Conservation (phyloP, 2,329 filamentous ascomycete species). For the Botrytis deweyae region DNA sequence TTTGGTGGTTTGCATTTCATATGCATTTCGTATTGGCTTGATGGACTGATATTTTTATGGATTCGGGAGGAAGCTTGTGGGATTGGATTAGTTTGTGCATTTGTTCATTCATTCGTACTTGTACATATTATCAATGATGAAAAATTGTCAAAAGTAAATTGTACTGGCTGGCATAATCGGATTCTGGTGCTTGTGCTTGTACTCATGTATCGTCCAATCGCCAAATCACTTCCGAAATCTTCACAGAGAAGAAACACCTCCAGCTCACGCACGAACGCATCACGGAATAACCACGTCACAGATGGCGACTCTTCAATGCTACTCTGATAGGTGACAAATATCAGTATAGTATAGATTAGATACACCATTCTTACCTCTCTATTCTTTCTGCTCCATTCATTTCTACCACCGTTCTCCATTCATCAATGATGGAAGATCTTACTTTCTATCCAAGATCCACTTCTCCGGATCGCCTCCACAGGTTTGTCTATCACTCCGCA, state of each 20-base stretch:
- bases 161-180: neutral
- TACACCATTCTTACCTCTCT: neutral
- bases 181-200: neutral
- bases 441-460: neutral
- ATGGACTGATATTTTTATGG: neutral
- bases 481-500: neutral
- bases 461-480: neutral
- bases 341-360: neutral
- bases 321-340: neutral
- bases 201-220: too few relatives aligned
- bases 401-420: neutral
- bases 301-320: neutral
- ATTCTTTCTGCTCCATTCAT: neutral
- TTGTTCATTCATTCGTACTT: neutral
- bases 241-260: neutral
- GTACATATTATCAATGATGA: neutral
- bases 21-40: neutral
- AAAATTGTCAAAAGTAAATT: neutral
- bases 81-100: neutral
- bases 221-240: neutral
- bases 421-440: neutral
- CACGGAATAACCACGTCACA: neutral
- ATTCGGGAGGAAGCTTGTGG: neutral
- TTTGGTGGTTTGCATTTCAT: neutral
- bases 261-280: neutral